phyloP scores from a whole-genome alignment of 2,329 filamentous ascomycete genomes.

The Hansfordia pulvinata region DNA sequence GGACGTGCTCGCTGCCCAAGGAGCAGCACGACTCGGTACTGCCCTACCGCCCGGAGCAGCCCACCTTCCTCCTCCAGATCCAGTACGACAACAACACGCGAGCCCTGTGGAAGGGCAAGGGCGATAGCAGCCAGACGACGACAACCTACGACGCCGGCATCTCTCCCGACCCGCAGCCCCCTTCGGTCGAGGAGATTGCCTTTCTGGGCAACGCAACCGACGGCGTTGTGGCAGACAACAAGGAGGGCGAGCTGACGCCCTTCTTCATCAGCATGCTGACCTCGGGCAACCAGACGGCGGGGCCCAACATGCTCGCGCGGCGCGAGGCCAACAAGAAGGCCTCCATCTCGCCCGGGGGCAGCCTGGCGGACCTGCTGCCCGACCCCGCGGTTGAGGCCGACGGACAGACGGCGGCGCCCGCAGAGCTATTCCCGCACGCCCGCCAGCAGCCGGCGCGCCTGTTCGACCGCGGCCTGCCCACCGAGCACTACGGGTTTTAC shows the following conservation, averaged over 20 bases:
- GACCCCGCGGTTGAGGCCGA: conserved; percentile 48
- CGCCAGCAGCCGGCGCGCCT: conserved; percentile 68
- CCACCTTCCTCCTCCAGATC: conserved; percentile 72
- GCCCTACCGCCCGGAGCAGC: conserved; percentile 53
- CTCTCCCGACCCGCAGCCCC: conserved; percentile 40
- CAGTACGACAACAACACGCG: conserved; percentile 50
- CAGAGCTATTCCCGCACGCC: conserved; percentile 57
- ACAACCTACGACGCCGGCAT: conserved; percentile 18
- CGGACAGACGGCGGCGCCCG: conserved; percentile 59
- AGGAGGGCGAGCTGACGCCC: conserved; percentile 74
- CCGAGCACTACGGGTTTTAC: conserved; percentile 91
- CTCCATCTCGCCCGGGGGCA: conserved; percentile 7
- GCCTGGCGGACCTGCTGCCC: conserved; percentile 42
- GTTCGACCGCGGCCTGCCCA: conserved; percentile 66
- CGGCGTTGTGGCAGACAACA: conserved; percentile 46
- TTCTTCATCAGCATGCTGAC: conserved; percentile 59
- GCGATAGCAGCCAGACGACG: conserved; percentile 13
- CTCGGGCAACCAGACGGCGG: conserved; percentile 12
- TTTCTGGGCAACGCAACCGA: conserved; percentile 86
- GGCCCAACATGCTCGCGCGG: conserved; percentile 14
- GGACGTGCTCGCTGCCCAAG: conserved; percentile 78
- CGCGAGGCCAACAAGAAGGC: conserved; percentile 14
- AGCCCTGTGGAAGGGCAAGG: conserved; percentile 33
- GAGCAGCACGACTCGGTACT: conserved; percentile 53
- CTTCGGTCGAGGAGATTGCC: conserved; percentile 54